Base-by-base conservation (phyloP, 2,329 filamentous ascomycete genomes). In the Allantophomopsis cytisporea region DNA sequence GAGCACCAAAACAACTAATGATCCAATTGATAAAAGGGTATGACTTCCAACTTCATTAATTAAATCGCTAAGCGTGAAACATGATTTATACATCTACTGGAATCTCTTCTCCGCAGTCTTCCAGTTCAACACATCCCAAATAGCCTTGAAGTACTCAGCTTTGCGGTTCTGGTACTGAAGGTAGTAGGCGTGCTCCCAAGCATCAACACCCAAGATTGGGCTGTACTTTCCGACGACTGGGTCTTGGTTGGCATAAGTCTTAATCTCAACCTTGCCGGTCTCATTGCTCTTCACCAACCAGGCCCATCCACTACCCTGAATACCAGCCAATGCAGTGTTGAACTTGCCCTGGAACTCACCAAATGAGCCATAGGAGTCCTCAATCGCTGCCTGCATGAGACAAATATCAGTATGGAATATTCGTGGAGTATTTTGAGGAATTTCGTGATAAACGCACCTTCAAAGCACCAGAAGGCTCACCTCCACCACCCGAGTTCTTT, bases 51-150 rank as follows among this genome's bases (percentile, higher is more conserved):
- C 7, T 28, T 28, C 8, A 6, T 10, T 28, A 10, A 28, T 28
- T 28, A 28, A 28, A 28, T 12, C 23, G 23, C 23, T 28, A 28
- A 4, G 23, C 23, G 3, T 5, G 18, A 28, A 28, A 28, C 5
- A 28, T 12, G 11, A 28, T 34, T 12, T 8, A 17, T 15, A 36
- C 7, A 36, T 31, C 42, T 44, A 50, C 50, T 65, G 64, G 56
- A 85, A 86, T 48, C 85, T 76, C 69, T 80, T 76, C 60, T 83
- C 79, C 35, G 86, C 88, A 23, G 82, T 76, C 74, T 87, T 86
- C 88, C 88, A 95, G 77, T 94, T 94, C 61, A 94, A 69, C 37
- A 94, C 87, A 51, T 94, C 84, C 88, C 88, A 94, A 59, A 94
- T 82, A 43, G 85, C 85, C 54, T 74, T 74, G 64, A 94, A 94